Evolutionary conservation across 2,329 filamentous ascomycete genomes (phyloP), one percentile per base, ranked within the genome.

Genomic region (Fonsecaea pedrosoi): DNA sequence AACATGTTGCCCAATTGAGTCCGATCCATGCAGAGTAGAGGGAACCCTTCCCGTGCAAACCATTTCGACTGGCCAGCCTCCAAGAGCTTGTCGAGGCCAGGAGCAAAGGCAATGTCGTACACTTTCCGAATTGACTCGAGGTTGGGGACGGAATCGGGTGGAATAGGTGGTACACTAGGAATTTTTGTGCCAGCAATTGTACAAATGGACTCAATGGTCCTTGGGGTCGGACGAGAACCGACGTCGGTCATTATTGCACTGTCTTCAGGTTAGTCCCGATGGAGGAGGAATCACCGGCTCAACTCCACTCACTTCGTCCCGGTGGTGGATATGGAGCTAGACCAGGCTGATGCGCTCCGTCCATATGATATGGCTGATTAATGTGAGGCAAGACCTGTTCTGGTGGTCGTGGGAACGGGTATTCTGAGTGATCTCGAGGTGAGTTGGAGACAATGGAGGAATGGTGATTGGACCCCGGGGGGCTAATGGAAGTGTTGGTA

Each of bases 41-140:
- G 77, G 62, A 85, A 80, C 62, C 84, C 86, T 70, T 83, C 83
- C 42, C 79, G 80, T 32, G 82, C 86, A 79, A 92, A 97, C 94
- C 94, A 98, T 34, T 84, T 85, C 21, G 69, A 65, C 42, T 57
- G 58, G 37, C 67, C 68, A 6, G 92, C 91, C 77, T 97, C 94
- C 69, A 96, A 86, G 69, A 95, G 89, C 58, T 86, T 85, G 77
- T 92, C 89, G 55, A 95, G 85, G 7, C 88, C 90, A 1, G 85
- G 86, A 3, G 89, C 90, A 77, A 95, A 96, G 70, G 92, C 89
- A 71, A 90, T 89, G 72, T 87, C 85, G 78, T 91, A 96, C 15
- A 94, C 81, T 68, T 86, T 86, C 70, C 87, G 88, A 66, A 92
- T 87, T 75, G 92, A 89, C 72, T 89, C 86, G 58, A 91, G 75